These are phyloP conservation scores for Nicotiana knightiana DNA, from an alignment of 257 asterid species.

Conservation along the genomic window DNA sequence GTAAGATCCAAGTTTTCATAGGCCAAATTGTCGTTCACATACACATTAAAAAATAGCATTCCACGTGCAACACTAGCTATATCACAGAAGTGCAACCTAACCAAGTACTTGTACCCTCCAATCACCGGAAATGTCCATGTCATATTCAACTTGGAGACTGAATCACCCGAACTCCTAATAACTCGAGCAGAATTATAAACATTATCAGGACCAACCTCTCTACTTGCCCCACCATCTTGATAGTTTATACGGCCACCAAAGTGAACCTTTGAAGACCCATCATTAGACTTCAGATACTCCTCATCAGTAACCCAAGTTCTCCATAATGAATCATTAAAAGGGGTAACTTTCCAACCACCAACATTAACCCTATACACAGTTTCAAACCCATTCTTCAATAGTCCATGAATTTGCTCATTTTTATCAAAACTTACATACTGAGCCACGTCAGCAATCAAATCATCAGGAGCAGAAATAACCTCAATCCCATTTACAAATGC, in stretches of 20 bases:
- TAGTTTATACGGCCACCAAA: slow-evolving; percentile 68
- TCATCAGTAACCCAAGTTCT: slow-evolving; percentile 88
- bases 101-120: slow-evolving; percentile 56
- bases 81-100: slow-evolving; percentile 86
- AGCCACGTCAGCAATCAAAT: slow-evolving; percentile 68
- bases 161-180: slow-evolving; percentile 41
- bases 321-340: slow-evolving; percentile 90
- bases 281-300: slow-evolving; percentile 26
- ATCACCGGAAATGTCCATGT: slow-evolving; percentile 63
- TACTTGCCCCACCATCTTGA: slow-evolving; percentile 66
- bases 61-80: slow-evolving; percentile 57
- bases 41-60: slow-evolving; percentile 74
- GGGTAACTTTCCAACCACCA: slow-evolving; percentile 91
- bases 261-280: slow-evolving; percentile 30
- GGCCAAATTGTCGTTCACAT: slow-evolving; percentile 66
- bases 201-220: slow-evolving; percentile 91
- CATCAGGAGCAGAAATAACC: slow-evolving; percentile 76
- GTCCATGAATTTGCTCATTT: slow-evolving; percentile 46
- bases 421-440: slow-evolving; percentile 35
- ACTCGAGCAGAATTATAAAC: slow-evolving; percentile 76
- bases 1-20: slow-evolving; percentile 74
- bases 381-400: slow-evolving; percentile 66
- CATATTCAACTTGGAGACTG: slow-evolving; percentile 40
- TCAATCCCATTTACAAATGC: slow-evolving; percentile 83
- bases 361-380: slow-evolving; percentile 71